These are phyloP conservation scores for Periconia macrospinosa DNA, from an alignment of 2,329 filamentous ascomycete species.

Conservation along the genomic window DNA sequence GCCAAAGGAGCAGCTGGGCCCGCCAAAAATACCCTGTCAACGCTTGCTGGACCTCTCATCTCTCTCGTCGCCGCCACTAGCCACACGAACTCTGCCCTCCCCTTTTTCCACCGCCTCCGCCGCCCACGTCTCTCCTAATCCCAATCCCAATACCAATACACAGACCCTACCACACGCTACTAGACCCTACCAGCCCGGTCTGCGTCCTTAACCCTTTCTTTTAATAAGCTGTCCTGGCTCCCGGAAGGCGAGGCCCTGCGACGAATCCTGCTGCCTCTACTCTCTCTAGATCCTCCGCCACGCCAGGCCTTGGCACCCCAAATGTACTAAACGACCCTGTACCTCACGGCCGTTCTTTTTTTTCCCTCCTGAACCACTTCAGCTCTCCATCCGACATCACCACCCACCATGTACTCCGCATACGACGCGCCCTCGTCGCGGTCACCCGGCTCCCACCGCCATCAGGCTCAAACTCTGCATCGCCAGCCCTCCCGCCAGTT, in stretches of 20 bases:
- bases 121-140: background rate
- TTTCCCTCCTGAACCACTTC: slow-evolving; percentile 19
- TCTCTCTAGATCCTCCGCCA: slow-evolving; percentile 17
- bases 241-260: background rate
- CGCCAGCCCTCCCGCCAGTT: slow-evolving; percentile 77
- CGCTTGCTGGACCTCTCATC: slow-evolving; percentile 13
- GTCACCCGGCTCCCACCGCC: slow-evolving; percentile 74
- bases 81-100: slow-evolving; percentile 3
- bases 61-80: slow-evolving; percentile 14
- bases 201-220: slow-evolving; percentile 9
- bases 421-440: slow-evolving; percentile 57
- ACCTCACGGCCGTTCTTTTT: slow-evolving; percentile 27
- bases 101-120: slow-evolving; percentile 18
- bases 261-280: slow-evolving; percentile 1
- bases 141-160: background rate
- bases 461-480: slow-evolving; percentile 61
- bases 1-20: slow-evolving; percentile 27
- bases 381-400: slow-evolving; percentile 16
- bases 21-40: slow-evolving; percentile 15
- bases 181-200: slow-evolving; percentile 3
- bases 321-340: slow-evolving; percentile 25
- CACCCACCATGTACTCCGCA: slow-evolving; percentile 38
- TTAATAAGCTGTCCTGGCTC: background rate
- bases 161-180: slow-evolving; percentile 5
- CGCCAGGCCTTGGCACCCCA: slow-evolving; percentile 21